These are phyloP conservation scores for Cercophora scortea DNA, from an alignment of 495 filamentous ascomycete genomes.

Conservation along the genomic window DNA sequence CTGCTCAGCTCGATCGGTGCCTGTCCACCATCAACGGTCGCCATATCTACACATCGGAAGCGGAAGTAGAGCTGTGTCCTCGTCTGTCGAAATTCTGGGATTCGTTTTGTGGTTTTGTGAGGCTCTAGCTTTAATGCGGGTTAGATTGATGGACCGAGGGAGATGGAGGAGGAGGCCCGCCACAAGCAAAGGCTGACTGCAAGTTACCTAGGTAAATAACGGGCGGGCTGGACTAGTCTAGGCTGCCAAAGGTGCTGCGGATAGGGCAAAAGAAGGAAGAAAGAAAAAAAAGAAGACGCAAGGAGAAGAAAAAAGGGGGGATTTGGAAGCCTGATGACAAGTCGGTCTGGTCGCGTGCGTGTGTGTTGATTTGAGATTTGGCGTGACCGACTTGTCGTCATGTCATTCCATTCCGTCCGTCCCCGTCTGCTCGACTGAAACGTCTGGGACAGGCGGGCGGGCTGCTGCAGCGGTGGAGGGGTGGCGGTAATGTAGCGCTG, in stretches of 20 bases:
- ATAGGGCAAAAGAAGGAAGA: neutral
- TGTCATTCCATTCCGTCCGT: neutral
- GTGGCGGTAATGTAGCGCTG: too few species aligned
- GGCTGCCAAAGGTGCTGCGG: neutral
- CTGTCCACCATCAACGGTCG: conserved; percentile 7
- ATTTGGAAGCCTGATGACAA: neutral
- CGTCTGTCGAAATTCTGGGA: too few species aligned
- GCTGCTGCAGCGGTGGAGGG: neutral
- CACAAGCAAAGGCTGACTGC: too few species aligned
- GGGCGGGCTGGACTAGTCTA: neutral
- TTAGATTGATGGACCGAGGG: neutral
- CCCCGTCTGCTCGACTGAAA: neutral
- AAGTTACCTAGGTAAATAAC: neutral
- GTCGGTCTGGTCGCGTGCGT: too few species aligned
- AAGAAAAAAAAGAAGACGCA: neutral
- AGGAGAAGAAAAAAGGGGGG: neutral
- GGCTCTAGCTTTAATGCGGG: neutral
- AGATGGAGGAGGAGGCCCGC: neutral
- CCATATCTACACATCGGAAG: conserved; percentile 13
- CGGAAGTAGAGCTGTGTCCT: too few species aligned
- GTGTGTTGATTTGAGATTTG: neutral
- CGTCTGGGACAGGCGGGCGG: neutral
- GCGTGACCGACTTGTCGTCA: neutral
- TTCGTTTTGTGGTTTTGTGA: too few species aligned
- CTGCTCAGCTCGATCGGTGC: conserved; percentile 5